Evolutionary conservation across 2,329 filamentous ascomycete genomes (phyloP), one percentile per base, ranked within the genome.

Genomic region (Aspergillus piperis): DNA sequence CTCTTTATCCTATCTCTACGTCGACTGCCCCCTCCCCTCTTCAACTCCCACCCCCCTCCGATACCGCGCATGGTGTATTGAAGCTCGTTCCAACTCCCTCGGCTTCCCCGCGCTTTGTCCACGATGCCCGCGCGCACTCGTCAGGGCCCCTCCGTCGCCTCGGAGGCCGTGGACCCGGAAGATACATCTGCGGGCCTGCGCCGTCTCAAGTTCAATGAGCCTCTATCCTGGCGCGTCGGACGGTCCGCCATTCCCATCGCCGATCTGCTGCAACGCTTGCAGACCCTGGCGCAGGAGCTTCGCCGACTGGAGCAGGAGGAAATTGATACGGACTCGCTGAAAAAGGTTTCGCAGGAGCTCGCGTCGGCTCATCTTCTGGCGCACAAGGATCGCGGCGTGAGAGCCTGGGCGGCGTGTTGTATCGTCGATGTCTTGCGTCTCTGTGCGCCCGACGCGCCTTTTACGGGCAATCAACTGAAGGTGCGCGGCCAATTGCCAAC

Each of bases 391-490:
- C 90, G 89, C 66, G 95, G 95, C 58, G 92, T 99, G 65, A 90
- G 90, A 76, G 94, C 95, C 25, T 96, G 90, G 81, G 86, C 91
- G 32, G 88, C 92, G 47, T 91, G 91, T 71, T 98, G 93, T 75
- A 83, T 98, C 62, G 92, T 97, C 57, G 95, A 99, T 75, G 90
- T 99, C 67, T 85, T 99, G 73, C 89, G 91, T 69, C 84, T 99
- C 59, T 96, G 92, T 78, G 95, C 95, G 27, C 95, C 95, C 0
- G 89, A 98, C 82, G 95, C 95, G 73, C 95, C 95, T 17, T 98
- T 96, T 77, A 96, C 92, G 23, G 87, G 86, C 42, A 87, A 90
- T 61, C 93, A 98, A 79, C 84, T 98, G 64, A 96, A 96, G 88
- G 92, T 94, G 77, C 66, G 81, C 58, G 59, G 41, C 38, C 41